Base-by-base conservation (phyloP, 116 monocot genomes). In the Papilionanthe hybrid region DNA sequence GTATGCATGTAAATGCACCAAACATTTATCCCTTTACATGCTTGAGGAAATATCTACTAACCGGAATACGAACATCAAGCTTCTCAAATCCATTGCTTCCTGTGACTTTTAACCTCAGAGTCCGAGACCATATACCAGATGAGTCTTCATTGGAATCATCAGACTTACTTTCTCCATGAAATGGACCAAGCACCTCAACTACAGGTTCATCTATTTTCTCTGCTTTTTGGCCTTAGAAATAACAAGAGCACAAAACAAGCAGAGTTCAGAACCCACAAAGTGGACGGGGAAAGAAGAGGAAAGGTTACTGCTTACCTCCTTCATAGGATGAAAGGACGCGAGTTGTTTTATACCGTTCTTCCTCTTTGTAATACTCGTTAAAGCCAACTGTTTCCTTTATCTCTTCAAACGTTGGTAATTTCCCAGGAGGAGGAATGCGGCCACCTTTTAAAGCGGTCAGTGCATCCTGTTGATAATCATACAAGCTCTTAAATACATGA, bases 281-380 rank as follows among this genome's bases (percentile, higher is more conserved):
- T 71, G 25, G 5, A 28, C 27, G 5, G 22, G 20, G 45, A 47
- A 75, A 29, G 19, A 41, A 27, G 29, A 10, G 91, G 53, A 17
- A 53, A 53, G 53, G 53, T 18, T 53, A 17, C 15, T 18, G 53
- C 53, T 53, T 17, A 53, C 91, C 85, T 83, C 73, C 81, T 75
- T 7, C 44, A 50, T 71, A 75, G 55, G 85, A 89, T 57, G 84
- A 30, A 75, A 71, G 84, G 45, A 78, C 49, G 75, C 72, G 49
- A 75, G 20, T 79, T 23, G 73, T 80, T 69, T 71, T 87, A 55
- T 97, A 97, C 23, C 69, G 81, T 80, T 89, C 86, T 80, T 97
- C 97, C 84, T 97, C 97, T 82, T 89, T 88, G 82, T 97, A 97
- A 82, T 97, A 97, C 27, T 81, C 79, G 83, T 92, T 91, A 77